A percentile compares a stretch with the other conserved stretches of the same genome.
These are phyloP conservation scores for Salvia rosmarinus DNA, from an alignment of 257 asterid genomes.

Conservation along the genomic window DNA sequence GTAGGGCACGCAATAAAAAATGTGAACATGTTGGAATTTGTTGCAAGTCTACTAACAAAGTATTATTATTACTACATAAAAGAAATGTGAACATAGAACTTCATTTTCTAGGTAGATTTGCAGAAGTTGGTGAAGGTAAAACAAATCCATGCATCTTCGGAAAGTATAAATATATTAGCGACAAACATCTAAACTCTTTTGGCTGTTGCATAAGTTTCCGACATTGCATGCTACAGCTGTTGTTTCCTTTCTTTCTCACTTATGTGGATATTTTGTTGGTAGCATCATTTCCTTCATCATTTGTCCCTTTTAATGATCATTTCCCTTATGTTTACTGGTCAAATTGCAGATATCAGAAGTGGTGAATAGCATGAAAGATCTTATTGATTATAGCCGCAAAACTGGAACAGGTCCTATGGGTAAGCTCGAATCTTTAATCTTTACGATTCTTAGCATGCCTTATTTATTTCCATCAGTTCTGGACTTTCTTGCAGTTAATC, in stretches of 20 bases:
- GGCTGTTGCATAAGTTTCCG: not conserved
- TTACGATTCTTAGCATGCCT: not conserved
- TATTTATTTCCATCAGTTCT: not conserved
- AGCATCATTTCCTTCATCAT: not conserved
- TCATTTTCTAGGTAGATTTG: not conserved
- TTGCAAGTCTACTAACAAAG: not conserved
- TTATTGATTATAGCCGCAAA: conserved; percentile 80
- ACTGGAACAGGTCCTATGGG: conserved; percentile 91
- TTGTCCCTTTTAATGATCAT: conserved; percentile 12
- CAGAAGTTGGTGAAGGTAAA: not conserved
- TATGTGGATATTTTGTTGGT: not conserved
- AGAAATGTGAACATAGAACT: not conserved
- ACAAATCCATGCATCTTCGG: no score
- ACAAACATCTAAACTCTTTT: not conserved
- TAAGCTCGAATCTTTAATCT: conserved; percentile 41
- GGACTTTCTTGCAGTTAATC: not conserved
- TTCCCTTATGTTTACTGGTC: not conserved
- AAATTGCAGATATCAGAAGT: conserved; percentile 89
- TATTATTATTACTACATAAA: not conserved
- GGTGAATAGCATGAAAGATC: conserved; percentile 95
- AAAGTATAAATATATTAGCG: not conserved
- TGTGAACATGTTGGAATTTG: not conserved
- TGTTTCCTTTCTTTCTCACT: not conserved
- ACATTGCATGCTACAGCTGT: not conserved
- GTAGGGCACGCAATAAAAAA: not conserved